Conservation (phyloP, 805 yeast genomes). For the Yarrowia divulgata region DNA sequence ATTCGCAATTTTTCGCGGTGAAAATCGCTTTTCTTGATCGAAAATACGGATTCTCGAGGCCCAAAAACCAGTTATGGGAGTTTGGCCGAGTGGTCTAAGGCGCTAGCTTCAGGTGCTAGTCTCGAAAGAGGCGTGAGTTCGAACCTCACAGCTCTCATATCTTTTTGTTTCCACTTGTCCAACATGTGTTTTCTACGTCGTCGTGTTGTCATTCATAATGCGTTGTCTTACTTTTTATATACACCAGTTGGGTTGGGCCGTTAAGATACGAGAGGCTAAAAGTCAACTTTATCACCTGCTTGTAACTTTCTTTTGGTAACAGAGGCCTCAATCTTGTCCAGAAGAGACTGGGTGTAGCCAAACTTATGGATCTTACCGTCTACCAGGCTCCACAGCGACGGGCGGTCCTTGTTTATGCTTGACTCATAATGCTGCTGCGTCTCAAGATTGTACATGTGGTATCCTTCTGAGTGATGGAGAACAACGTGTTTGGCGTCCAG, state of each 20-base stretch:
- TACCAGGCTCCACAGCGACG: constrained; percentile 22
- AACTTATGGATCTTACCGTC: constrained; percentile 17
- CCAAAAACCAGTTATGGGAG: background rate
- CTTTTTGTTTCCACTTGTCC: too few relatives aligned
- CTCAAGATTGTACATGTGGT: constrained; percentile 21
- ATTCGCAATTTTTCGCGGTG: background rate
- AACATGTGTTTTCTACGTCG: too few relatives aligned
- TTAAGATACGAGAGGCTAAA: background rate
- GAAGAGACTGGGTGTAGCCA: background rate
- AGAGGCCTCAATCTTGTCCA: constrained; percentile 12
- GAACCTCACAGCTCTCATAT: constrained; percentile 44
- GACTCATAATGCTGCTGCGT: constrained; percentile 5
- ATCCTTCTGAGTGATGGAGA: constrained; percentile 14
- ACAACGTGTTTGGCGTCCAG: constrained; percentile 20
- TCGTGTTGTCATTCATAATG: background rate
- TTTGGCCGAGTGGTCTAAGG: constrained; percentile 38
- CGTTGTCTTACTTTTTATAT: background rate
- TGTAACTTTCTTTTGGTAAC: constrained; percentile 8
- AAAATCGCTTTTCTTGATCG: background rate
- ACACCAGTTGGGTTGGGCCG: background rate
- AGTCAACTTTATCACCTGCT: constrained; percentile 18
- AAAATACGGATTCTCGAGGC: background rate
- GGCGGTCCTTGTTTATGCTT: background rate
- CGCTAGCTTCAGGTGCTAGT: constrained; percentile 37
- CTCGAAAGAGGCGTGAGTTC: constrained; percentile 43